phyloP scores from a whole-genome alignment of 306 rosid species.

The Prunus campanulata region DNA sequence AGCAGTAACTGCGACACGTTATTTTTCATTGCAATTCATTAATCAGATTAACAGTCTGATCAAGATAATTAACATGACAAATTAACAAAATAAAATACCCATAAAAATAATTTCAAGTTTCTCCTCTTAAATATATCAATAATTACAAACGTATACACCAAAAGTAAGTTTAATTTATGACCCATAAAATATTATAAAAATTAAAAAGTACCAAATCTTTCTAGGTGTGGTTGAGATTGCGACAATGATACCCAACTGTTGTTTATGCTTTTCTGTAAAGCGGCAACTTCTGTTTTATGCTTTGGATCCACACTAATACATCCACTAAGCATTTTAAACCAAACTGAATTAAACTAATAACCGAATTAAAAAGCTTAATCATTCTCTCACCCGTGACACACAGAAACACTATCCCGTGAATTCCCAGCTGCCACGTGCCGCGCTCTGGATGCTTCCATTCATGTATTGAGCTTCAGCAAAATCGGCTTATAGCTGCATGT shows the following conservation, averaged over 20 bases:
- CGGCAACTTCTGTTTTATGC: conserved; percentile 22
- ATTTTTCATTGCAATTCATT: too few species aligned
- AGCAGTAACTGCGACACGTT: too few species aligned
- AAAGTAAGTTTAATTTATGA: too few species aligned
- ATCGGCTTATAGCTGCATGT: conserved; percentile 47
- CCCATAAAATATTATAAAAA: too few species aligned
- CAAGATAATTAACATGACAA: too few species aligned
- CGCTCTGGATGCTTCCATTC: conserved; percentile 7
- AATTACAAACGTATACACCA: too few species aligned
- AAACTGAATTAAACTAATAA: conserved; percentile 13
- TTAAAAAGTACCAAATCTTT: too few species aligned
- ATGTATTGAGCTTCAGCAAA: conserved; percentile 27
- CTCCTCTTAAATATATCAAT: too few species aligned
- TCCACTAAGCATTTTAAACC: conserved; percentile 10
- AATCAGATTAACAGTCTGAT: too few species aligned
- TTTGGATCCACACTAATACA: conserved; percentile 9
- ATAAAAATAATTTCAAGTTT: too few species aligned
- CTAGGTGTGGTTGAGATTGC: background rate
- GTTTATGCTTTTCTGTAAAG: background rate
- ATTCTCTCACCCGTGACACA: conserved; percentile 52
- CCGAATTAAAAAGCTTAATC: conserved; percentile 15
- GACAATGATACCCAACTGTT: background rate
- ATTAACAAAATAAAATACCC: too few species aligned
- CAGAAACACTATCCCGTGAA: conserved; percentile 54
- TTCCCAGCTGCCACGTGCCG: conserved; percentile 42